A percentile compares a stretch with the other conserved stretches of the same genome.
These are phyloP conservation scores for Penicillium sp. DNA, from an alignment of 2,329 filamentous ascomycete genomes.

Conservation along the genomic window DNA sequence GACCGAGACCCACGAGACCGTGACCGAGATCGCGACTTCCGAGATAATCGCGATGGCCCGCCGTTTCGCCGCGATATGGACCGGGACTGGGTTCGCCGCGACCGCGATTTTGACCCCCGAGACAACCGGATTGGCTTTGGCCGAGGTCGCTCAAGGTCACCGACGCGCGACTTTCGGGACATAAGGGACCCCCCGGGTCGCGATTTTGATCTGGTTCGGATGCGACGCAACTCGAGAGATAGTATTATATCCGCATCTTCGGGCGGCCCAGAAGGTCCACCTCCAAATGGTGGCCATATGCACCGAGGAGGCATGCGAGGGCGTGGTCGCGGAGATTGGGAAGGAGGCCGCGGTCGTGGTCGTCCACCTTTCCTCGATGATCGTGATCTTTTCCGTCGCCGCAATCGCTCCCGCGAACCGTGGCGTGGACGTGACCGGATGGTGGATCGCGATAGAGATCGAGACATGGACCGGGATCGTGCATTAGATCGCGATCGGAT, in stretches of 20 bases:
- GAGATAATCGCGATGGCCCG: constrained; percentile 41
- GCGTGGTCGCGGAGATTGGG: constrained; percentile 44
- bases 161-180: constrained; percentile 43
- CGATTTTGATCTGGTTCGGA: constrained; percentile 40
- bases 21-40: constrained; percentile 40
- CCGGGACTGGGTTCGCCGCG: constrained; percentile 47
- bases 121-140: constrained; percentile 45
- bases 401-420: constrained; percentile 45
- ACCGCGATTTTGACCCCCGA: constrained; percentile 47
- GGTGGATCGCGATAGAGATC: constrained; percentile 37
- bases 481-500: constrained; percentile 26
- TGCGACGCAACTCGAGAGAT: constrained; percentile 46
- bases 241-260: constrained; percentile 40
- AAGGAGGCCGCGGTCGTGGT: constrained; percentile 44
- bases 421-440: constrained; percentile 39
- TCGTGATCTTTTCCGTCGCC: constrained; percentile 42
- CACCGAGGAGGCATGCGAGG: constrained; percentile 42
- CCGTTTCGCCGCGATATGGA: constrained; percentile 43
- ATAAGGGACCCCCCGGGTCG: constrained; percentile 34
- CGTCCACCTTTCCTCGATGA: constrained; percentile 41
- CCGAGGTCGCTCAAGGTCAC: constrained; percentile 46
- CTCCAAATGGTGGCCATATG: constrained; percentile 32
- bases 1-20: constrained; percentile 58
- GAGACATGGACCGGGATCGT: constrained; percentile 31
- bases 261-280: constrained; percentile 36